Evolutionary conservation across 1,284 basidiomycete genomes (phyloP), one percentile per base, ranked within the genome.

Genomic region (Malassezia cuniculi): DNA sequence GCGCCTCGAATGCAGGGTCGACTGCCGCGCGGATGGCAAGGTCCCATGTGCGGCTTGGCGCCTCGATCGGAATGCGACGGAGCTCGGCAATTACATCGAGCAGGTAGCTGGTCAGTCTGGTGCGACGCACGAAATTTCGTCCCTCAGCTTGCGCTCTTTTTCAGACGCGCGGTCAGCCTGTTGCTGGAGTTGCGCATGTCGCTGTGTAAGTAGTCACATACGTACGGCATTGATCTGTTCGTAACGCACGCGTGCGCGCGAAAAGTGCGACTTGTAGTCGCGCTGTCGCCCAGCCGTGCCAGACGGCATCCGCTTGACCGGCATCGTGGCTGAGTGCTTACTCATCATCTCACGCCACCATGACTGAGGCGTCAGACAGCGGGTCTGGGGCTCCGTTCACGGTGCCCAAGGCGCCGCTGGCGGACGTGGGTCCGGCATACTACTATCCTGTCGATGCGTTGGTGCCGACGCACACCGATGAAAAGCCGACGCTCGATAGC

Each of bases 371-470:
- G 22, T 24, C 7, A 24, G 22, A 11, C 22, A 24, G 11, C n/a
- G n/a, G n/a, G n/a, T n/a, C n/a, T n/a, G n/a, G n/a, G n/a, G n/a
- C n/a, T n/a, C n/a, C n/a, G n/a, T n/a, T n/a, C n/a, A n/a, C n/a
- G 20, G 10, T 33, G 31, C 22, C 31, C 25, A 33, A 33, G 31
- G 20, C 8, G 6, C 12, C 7, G 24, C 24, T 40, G 17, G 26
- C 17, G 11, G 27, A 27, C 5, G 48, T 63, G 15, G 27, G 36
- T 24, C 60, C 60, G 10, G 47, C 58, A 27, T 60, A 64, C 52
- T 57, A 60, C 27, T 64, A 64, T 25, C 54, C 54, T 10, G n/a
- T 30, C 14, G 54, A 53, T 26, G 18, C 39, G 8, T 36, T 6
- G 12, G 17, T 12, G 14, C 22, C 6, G 6, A 6, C 21, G n/a